Evolutionary conservation across 805 yeast genomes (phyloP), one percentile per base, ranked within the genome.

Genomic region (Candida stauntonica): DNA sequence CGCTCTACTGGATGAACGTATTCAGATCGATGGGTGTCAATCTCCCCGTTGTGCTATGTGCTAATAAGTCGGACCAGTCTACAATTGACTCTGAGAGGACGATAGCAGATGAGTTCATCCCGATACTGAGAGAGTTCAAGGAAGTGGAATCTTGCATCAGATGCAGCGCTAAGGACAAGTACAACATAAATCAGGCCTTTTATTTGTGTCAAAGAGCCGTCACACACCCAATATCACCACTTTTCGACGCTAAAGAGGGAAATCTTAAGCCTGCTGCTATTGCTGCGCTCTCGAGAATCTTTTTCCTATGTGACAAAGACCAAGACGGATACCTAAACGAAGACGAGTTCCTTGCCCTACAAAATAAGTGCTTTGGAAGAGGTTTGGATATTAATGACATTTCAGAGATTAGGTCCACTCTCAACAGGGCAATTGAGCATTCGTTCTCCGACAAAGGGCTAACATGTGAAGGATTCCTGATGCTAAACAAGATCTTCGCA

Each of bases 181-280:
- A 79, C 50, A 89, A 93, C 57, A 89, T 91, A 12, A 88, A 82
- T 46, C 96, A 91, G 58, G 88, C 93, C 1, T 89, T 89, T 50
- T 93, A 93, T 59, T 66, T 93, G 13, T 93, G 99, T 54, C 96
- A 89, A 57, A 63, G 97, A 34, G 91, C 98, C 0, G 88, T 91
- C 1, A 83, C 91, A 0, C 88, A 86, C 58, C 99, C 99, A 0
- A 74, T 93, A 8, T 80, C 96, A 0, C 99, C 99, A 1, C 60
- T 93, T 18, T 93, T 81, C 54, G 98, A 93, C 58, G 79, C 95
- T n/a, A 86, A 88, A 51, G 87, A 84, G 44, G 91, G 93, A 1
- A 74, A 68, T 33, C 64, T 93, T 50, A 91, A 89, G 52, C 87
- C 89, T 0, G 68, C 79, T 9, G 88, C 95, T 0, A 66, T 77